These are phyloP conservation scores for Meripilus lineatus DNA, from an alignment of 1,284 basidiomycete species.

Conservation along the genomic window DNA sequence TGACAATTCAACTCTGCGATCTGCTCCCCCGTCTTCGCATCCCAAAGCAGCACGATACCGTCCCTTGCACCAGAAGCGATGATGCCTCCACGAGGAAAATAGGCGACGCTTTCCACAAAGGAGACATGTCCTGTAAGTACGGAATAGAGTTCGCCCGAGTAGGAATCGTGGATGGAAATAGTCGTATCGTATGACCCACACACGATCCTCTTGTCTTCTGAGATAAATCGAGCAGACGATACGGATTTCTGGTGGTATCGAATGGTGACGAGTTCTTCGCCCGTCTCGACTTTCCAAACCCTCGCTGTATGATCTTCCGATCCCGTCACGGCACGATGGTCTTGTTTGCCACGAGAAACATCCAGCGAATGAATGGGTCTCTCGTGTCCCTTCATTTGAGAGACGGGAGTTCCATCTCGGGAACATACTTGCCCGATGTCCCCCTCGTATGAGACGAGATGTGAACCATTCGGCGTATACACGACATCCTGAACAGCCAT, in stretches of 20 bases:
- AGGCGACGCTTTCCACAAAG: slow-evolving; percentile 2
- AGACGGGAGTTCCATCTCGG: slow-evolving; percentile 11
- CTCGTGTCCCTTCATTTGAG: slow-evolving; percentile 15
- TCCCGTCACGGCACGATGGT: slow-evolving; percentile 19
- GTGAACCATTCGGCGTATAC: slow-evolving; percentile 8
- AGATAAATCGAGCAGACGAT: slow-evolving; percentile 29
- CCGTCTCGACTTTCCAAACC: slow-evolving; percentile 19
- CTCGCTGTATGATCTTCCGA: slow-evolving; percentile 22
- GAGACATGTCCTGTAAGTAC: slow-evolving; percentile 5
- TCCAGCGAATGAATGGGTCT: slow-evolving; percentile 18
- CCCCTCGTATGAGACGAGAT: slow-evolving; percentile 7
- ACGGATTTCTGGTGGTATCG: slow-evolving; percentile 23
- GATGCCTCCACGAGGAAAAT: slow-evolving; percentile 10
- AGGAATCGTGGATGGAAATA: slow-evolving; percentile 11
- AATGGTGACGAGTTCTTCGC: slow-evolving; percentile 14
- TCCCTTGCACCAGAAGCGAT: slow-evolving; percentile 4
- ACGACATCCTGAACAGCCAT: slow-evolving; percentile 7
- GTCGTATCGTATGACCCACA: slow-evolving; percentile 29
- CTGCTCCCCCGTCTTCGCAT: background rate
- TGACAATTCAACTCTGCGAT: slow-evolving; percentile 11
- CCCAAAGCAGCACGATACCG: slow-evolving; percentile 7
- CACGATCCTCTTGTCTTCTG: slow-evolving; percentile 26
- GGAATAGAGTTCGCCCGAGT: background rate
- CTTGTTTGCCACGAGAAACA: slow-evolving; percentile 21
- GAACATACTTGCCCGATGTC: slow-evolving; percentile 4